These are phyloP conservation scores for Lactarius hengduanensis DNA, from an alignment of 768 basidiomycete species.

Conservation along the genomic window DNA sequence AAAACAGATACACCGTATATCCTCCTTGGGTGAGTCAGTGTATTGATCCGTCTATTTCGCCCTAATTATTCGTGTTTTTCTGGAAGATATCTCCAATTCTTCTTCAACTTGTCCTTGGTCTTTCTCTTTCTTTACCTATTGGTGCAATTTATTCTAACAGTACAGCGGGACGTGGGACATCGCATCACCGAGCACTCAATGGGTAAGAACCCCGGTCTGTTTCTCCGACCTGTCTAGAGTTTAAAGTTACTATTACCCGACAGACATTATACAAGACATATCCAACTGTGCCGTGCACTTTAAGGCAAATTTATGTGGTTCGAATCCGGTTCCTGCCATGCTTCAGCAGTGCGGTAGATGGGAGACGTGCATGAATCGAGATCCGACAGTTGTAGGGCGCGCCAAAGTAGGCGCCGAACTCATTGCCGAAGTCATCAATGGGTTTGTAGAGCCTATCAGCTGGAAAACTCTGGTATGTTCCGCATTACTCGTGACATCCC, in stretches of 20 bases:
- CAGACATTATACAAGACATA: conserved; percentile 93
- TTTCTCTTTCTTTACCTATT: conserved; percentile 81
- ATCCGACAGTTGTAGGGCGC: conserved; percentile 85
- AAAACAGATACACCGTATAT: conserved; percentile 75
- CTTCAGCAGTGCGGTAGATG: conserved; percentile 80
- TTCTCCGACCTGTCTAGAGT: conserved; percentile 15
- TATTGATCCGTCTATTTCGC: conserved; percentile 23
- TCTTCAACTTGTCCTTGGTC: conserved; percentile 87
- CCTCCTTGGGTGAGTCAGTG: conserved; percentile 69
- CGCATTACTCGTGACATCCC: conserved; percentile 15
- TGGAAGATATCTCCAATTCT: conserved; percentile 84
- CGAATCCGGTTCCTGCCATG: conserved; percentile 82
- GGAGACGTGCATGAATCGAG: conserved; percentile 95
- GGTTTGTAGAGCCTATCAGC: conserved; percentile 95
- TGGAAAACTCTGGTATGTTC: conserved; percentile 89
- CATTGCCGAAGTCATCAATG: conserved; percentile 93
- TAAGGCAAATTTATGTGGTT: conserved; percentile 79
- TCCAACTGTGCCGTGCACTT: conserved; percentile 78
- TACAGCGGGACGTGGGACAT: conserved; percentile 86
- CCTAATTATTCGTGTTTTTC: background rate
- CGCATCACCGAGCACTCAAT: conserved; percentile 85
- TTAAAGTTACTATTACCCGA: conserved; percentile 7
- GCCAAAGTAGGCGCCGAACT: conserved; percentile 91
- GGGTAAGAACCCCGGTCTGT: conserved; percentile 49
- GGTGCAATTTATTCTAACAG: conserved; percentile 83